Evolutionary conservation across 1,139 yeast species (phyloP).

Genomic region (Wickerhamomyces sp.): DNA sequence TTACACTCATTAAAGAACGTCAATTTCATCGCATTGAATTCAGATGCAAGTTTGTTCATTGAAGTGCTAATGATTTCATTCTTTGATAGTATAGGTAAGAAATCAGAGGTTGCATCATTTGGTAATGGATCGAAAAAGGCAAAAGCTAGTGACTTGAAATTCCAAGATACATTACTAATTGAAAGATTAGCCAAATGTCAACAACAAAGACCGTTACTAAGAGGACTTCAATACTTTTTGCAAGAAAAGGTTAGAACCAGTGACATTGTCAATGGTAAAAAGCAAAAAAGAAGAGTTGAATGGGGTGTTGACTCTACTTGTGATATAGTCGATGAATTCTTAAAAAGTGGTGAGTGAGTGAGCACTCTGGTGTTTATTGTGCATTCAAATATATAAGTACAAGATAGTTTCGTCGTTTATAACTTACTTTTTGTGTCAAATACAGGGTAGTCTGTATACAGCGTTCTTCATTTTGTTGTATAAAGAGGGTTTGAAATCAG

Average conservation of each 20-base stretch:
- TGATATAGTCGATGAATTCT: conserved; percentile 49
- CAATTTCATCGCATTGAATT: conserved; percentile 67
- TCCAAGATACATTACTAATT: conserved; percentile 50
- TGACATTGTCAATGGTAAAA: conserved; percentile 50
- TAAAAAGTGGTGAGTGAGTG: conserved; percentile 17
- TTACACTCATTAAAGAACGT: conserved; percentile 69
- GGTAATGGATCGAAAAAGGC: conserved; percentile 39
- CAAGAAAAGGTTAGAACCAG: conserved; percentile 47
- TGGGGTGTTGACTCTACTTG: conserved; percentile 65
- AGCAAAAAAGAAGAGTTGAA: conserved; percentile 55
- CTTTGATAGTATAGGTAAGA: conserved; percentile 61
- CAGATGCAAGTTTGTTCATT: conserved; percentile 62
- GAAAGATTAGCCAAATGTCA: conserved; percentile 55
- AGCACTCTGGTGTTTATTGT: background rate
- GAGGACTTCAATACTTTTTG: conserved; percentile 72
- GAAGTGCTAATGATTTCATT: conserved; percentile 70
- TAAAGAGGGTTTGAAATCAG: background rate
- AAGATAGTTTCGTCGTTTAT: background rate
- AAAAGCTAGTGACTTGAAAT: conserved; percentile 36
- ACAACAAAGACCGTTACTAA: conserved; percentile 56
- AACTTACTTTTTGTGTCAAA: background rate
- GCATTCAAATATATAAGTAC: background rate
- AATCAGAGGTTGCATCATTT: conserved; percentile 48
- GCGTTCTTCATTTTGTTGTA: no score
- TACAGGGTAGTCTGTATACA: no score